Evolutionary conservation across 345 rosid species (phyloP), one percentile per base, ranked within the genome.

Genomic region (Syzygium oleosum): DNA sequence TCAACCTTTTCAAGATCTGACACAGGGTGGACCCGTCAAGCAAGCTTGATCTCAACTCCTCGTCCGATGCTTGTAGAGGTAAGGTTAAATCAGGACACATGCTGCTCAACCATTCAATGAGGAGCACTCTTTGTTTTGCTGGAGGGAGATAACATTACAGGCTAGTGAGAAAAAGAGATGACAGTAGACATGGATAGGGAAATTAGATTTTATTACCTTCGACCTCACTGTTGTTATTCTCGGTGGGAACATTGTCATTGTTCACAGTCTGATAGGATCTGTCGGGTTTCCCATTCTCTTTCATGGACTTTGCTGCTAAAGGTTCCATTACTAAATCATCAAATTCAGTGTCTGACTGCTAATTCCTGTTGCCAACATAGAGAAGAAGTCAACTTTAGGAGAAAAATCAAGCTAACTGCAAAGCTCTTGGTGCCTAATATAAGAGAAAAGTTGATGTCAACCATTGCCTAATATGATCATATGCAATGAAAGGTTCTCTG

Each of bases 31-130:
- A 85, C 58, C 94, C 94, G 84, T 92, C 95, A 87, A 90, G 51
- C 89, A 94, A 89, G 87, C 83, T 80, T 55, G 92, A 88, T 91
- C 94, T 90, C 87, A 95, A 51, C 86, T 93, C 93, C 85, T 94
- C 94, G 31, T 92, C 89, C 11, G 96, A 94, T 85, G 93, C 94
- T 86, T 89, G 90, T 86, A 17, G 19, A 31, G 91, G 92, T 56
- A 94, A 85, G 87, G 88, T 87, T 84, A 92, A 87, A 89, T 87
- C 65, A 80, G 94, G 94, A 49, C 92, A 77, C 51, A 88, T 88
- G 86, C 90, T 65, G 83, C 89, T 92, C 52, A 95, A 87, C 97
- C 97, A 95, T 84, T 94, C 94, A 17, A 93, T 85, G 88, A 92
- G 84, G 16, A 85, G 23, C 23, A 87, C 91, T 61, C 87, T 89